Evolutionary conservation across 306 rosid species (phyloP).

Genomic region (Vigna trinervia): DNA sequence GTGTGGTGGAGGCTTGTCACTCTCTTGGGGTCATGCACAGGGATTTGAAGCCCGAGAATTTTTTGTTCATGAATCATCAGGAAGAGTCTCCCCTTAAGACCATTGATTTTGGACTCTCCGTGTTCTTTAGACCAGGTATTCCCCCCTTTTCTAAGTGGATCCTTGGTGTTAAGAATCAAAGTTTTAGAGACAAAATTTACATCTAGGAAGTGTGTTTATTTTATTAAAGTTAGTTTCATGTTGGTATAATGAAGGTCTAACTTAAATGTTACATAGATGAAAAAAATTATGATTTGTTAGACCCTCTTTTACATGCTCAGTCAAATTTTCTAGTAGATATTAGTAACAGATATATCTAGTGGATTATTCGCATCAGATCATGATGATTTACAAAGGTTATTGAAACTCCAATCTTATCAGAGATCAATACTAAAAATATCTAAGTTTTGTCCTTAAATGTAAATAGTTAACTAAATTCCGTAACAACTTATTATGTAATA

Average conservation of each 20-base stretch:
- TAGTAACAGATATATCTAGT: no score
- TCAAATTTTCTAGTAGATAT: no score
- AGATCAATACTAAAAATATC: background rate
- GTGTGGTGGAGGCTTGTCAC: constrained; percentile 85
- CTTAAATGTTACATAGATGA: background rate
- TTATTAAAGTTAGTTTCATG: background rate
- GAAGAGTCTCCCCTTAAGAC: constrained; percentile 87
- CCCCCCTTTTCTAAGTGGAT: background rate
- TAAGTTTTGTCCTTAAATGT: background rate
- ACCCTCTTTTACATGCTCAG: no score
- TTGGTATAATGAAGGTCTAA: background rate
- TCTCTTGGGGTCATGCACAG: constrained; percentile 97
- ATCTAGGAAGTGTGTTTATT: background rate
- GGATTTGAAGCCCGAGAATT: constrained; percentile 94
- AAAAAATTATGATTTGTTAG: no score
- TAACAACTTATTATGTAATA: background rate
- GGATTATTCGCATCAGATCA: no score
- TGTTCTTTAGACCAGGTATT: constrained; percentile 91
- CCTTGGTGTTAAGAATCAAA: background rate
- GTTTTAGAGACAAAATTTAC: background rate
- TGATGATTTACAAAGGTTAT: background rate
- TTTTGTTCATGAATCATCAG: constrained; percentile 68
- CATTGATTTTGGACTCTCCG: constrained; percentile 91
- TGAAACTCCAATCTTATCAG: background rate
- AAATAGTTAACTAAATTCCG: background rate